Percentiles rank a stretch among this genome's conserved stretches.
Conservation (phyloP, 2,329 filamentous ascomycete species). For the Venturiaceae sp. region DNA sequence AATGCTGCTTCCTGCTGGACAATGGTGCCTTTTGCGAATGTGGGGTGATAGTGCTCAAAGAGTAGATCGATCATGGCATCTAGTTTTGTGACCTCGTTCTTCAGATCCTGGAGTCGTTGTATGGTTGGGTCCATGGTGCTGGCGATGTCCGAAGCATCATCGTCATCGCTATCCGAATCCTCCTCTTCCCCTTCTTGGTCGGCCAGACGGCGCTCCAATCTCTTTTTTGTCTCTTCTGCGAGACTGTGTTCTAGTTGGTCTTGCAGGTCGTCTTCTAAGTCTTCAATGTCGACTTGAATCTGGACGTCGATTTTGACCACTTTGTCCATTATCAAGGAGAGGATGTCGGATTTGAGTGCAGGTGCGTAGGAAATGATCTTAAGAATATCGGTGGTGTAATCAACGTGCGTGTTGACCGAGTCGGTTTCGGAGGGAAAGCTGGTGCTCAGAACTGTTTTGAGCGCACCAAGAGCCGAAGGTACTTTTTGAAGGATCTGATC, state of each 20-base stretch:
- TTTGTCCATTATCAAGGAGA: conserved; percentile 74
- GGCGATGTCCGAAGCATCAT: conserved; percentile 45
- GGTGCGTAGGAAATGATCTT: conserved; percentile 68
- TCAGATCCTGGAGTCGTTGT: conserved; percentile 58
- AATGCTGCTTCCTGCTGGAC: conserved; percentile 63
- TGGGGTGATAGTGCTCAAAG: conserved; percentile 66
- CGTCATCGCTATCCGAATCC: conserved; percentile 21
- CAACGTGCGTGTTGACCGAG: conserved; percentile 66
- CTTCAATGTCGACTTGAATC: conserved; percentile 87
- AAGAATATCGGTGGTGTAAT: conserved; percentile 81
- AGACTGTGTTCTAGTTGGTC: conserved; percentile 75
- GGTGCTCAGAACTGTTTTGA: conserved; percentile 55
- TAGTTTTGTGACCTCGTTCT: conserved; percentile 80
- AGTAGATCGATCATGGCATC: conserved; percentile 82
- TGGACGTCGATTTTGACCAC: conserved; percentile 92
- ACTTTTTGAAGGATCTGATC: conserved; percentile 71
- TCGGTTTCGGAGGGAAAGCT: conserved; percentile 73
- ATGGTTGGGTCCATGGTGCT: conserved; percentile 59
- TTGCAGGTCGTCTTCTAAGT: conserved; percentile 86
- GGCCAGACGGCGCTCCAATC: conserved; percentile 21
- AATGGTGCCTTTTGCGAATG: conserved; percentile 47
- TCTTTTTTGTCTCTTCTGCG: conserved; percentile 41
- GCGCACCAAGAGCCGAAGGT: conserved; percentile 62
- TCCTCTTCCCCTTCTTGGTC: conserved; percentile 42
- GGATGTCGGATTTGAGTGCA: conserved; percentile 67